phyloP scores from a whole-genome alignment of 148 eudicot genomes.

The Talinum fruticosum region DNA sequence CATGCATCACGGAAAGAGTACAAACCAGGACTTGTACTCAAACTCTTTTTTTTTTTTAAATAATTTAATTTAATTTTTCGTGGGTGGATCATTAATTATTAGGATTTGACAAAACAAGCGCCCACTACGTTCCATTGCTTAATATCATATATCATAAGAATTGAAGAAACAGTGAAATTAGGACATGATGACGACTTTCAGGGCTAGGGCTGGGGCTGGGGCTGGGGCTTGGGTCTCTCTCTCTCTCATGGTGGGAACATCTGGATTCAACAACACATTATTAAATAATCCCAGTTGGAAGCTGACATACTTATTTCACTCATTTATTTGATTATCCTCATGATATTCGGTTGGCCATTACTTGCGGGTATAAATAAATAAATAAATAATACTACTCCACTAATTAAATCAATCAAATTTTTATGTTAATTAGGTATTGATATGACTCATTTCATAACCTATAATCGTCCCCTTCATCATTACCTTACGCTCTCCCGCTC shows the following conservation, averaged over 20 bases:
- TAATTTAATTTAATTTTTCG: too few species aligned
- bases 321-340: too few species aligned
- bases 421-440: constrained; percentile 1
- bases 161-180: neutral
- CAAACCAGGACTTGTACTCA: neutral
- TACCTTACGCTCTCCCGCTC: too few species aligned
- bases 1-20: constrained; percentile 5
- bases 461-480: too few species aligned
- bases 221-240: neutral
- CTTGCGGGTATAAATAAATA: neutral
- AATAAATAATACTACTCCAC: neutral
- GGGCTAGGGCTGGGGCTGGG: neutral
- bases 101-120: neutral
- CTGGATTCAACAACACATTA: too few species aligned
- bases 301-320: neutral
- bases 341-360: constrained; percentile 1
- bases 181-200: neutral
- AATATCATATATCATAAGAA: neutral
- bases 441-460: constrained; percentile 3
- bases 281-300: neutral
- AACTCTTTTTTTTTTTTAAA: neutral
- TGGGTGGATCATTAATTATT: neutral
- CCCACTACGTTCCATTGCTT: neutral
- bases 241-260: too few species aligned
- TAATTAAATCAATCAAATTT: neutral